These are phyloP conservation scores for Ophiosphaerella korrae DNA, from an alignment of 2,329 filamentous ascomycete genomes.

Conservation along the genomic window DNA sequence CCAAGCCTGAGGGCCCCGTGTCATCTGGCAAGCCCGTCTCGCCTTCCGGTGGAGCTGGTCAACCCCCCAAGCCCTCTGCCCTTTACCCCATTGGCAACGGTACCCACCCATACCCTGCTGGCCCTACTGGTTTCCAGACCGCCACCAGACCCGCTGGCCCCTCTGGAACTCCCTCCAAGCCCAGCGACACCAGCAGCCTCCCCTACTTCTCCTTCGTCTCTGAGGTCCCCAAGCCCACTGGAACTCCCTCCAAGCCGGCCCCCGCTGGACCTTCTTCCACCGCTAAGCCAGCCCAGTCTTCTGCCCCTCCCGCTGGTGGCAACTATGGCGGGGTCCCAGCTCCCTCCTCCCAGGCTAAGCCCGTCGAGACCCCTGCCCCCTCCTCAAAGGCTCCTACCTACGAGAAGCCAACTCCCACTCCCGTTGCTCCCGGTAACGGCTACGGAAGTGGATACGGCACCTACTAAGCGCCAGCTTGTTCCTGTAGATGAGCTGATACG, in stretches of 20 bases:
- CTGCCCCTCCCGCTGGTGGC: slow-evolving; percentile 13
- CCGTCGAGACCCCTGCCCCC: slow-evolving; percentile 13
- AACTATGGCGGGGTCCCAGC: neutral
- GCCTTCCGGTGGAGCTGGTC: slow-evolving; percentile 6
- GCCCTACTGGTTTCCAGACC: slow-evolving; percentile 41
- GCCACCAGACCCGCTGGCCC: slow-evolving; percentile 33
- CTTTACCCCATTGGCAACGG: slow-evolving; percentile 36
- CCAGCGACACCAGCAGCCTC: slow-evolving; percentile 24
- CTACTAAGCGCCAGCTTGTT: slow-evolving; percentile 23
- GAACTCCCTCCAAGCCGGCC: slow-evolving; percentile 1
- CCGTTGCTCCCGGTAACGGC: slow-evolving; percentile 20
- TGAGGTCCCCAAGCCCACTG: slow-evolving; percentile 23
- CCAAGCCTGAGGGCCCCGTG: slow-evolving; percentile 14
- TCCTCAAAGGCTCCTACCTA: slow-evolving; percentile 8
- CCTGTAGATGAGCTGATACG: slow-evolving; percentile 23
- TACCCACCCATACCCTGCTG: slow-evolving; percentile 29
- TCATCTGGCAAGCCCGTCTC: slow-evolving; percentile 7
- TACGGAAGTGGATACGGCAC: slow-evolving; percentile 28
- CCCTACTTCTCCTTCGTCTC: slow-evolving; percentile 32
- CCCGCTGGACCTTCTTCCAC: slow-evolving; percentile 10
- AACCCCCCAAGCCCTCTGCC: slow-evolving; percentile 20
- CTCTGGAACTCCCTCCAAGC: slow-evolving; percentile 20
- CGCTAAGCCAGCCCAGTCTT: slow-evolving; percentile 9
- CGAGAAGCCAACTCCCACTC: slow-evolving; percentile 11
- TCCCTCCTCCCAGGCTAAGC: slow-evolving; percentile 13